Percentiles rank a stretch among this genome's conserved stretches.
These are phyloP conservation scores for Didymella segeticola DNA, from an alignment of 2,329 filamentous ascomycete genomes.

Conservation along the genomic window DNA sequence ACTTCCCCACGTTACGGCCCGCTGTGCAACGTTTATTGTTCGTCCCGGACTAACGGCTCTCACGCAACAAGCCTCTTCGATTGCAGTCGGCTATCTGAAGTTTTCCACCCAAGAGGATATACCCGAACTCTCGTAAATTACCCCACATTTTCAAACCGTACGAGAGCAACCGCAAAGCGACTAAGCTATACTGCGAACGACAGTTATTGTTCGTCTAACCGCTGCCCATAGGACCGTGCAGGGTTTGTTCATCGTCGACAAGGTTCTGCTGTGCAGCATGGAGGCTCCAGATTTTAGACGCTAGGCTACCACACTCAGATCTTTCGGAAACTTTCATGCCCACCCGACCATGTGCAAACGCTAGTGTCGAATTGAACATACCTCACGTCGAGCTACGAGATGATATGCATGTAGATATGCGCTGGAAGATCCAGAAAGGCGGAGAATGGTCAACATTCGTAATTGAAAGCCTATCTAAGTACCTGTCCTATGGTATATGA, in stretches of 20 bases:
- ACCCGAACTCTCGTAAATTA: not conserved
- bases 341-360: not conserved
- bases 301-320: not conserved
- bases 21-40: not conserved
- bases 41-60: not conserved
- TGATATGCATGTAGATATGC: not conserved
- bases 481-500: not conserved
- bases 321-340: not conserved
- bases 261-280: not conserved
- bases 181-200: not conserved
- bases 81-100: not conserved
- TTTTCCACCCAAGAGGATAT: not conserved
- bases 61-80: not conserved
- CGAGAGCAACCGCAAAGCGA: not conserved
- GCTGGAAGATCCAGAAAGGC: not conserved
- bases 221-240: not conserved
- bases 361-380: not conserved
- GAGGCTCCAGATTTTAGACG: not conserved
- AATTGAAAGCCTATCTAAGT: not conserved
- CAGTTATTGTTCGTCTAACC: not conserved
- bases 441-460: not conserved
- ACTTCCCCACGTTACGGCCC: conserved; percentile 4
- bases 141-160: not conserved
- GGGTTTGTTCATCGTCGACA: not conserved
- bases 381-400: not conserved